Evolutionary conservation across 208 protist genomes (phyloP), one percentile per base, ranked within the genome.

Genomic region (Novymonas esmeraldas): DNA sequence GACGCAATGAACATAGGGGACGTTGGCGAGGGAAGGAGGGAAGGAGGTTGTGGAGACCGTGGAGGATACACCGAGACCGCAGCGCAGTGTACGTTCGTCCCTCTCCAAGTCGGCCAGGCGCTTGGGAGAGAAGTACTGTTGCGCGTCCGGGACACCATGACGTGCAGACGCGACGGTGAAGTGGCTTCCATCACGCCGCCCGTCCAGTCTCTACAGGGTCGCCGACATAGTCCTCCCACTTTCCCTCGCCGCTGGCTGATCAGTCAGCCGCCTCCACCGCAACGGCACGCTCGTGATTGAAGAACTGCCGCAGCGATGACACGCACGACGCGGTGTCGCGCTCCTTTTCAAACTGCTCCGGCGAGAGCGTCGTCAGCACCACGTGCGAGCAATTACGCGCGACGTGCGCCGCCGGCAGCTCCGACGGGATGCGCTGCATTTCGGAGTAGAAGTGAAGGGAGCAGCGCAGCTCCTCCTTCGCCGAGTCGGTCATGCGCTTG

Each of bases 361-460:
- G 29, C 10, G 73, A 62, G 0, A 79, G 66, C 24, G 73, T 64
- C 0, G 74, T 79, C 3, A 86, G 57, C 38, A 84, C 76, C 6
- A 85, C 41, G 44, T 78, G 50, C n/a, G 29, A 70, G 65, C 34
- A 73, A 18, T 70, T 41, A 4, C 54, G 48, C 6, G 64, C 65
- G 26, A 83, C 72, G n/a, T 79, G 34, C 3, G 60, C 51, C 0
- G 78, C 68, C 16, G 26, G 48, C 26, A 63, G 46, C 4, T 54
- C 44, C 4, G 31, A 26, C 10, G 67, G 56, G 18, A 87, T 66
- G 10, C 42, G 38, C 20, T 76, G 52, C 31, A 71, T 73, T 45
- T 85, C 73, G 22, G 57, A 81, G 28, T 65, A 78, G 65, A 86
- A 80, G 6, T 39, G 70, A 6, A 87, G 56, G 6, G 22, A 49